Evolutionary conservation across 1,284 basidiomycete genomes (phyloP).

Genomic region (Coniferiporia weirii): DNA sequence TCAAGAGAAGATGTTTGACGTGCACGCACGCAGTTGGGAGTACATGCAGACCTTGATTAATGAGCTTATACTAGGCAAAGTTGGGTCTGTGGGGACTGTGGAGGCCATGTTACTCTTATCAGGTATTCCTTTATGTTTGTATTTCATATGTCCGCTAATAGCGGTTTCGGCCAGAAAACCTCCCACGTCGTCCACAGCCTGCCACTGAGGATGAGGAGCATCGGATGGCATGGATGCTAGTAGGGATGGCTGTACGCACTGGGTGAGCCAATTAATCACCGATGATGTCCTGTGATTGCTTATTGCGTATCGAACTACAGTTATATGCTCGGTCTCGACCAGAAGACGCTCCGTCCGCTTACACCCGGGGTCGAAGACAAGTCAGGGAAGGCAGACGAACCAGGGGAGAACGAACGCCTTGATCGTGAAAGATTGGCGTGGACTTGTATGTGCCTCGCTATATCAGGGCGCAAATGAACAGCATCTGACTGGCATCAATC

Average conservation of each 20-base stretch:
- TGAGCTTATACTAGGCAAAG: slow-evolving; percentile 29
- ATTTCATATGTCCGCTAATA: not conserved
- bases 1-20: slow-evolving; percentile 17
- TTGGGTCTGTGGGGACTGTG: slow-evolving; percentile 33
- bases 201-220: slow-evolving; percentile 28
- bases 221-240: slow-evolving; percentile 33
- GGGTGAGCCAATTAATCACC: slow-evolving; percentile 1
- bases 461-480: not conserved
- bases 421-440: slow-evolving; percentile 34
- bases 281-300: not conserved
- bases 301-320: not conserved
- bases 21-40: slow-evolving; percentile 15
- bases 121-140: slow-evolving; percentile 16
- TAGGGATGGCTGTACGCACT: slow-evolving; percentile 31
- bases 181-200: slow-evolving; percentile 14
- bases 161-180: slow-evolving; percentile 10
- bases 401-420: slow-evolving; percentile 22
- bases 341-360: slow-evolving; percentile 27
- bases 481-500: not conserved
- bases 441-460: slow-evolving; percentile 27
- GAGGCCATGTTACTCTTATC: slow-evolving; percentile 35
- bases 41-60: slow-evolving; percentile 31
- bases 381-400: slow-evolving; percentile 17
- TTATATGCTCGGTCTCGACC: slow-evolving; percentile 30
- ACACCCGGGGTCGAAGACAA: slow-evolving; percentile 27